phyloP scores from a whole-genome alignment of 2,329 filamentous ascomycete genomes.

The Penicillium sp. region DNA sequence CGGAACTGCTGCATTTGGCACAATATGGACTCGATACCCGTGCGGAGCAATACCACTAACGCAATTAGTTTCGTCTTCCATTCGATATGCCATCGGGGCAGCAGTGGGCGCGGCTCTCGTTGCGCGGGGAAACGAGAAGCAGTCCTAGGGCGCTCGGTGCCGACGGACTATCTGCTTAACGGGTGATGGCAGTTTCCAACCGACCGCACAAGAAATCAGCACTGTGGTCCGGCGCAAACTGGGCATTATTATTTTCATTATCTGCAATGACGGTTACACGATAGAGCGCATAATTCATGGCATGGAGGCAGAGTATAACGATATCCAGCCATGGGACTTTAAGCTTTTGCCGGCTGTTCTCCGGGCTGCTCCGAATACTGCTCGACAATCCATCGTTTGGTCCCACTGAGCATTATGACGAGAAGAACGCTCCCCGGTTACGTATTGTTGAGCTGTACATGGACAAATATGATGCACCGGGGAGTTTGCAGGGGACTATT shows the following conservation, averaged over 20 bases:
- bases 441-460: constrained; percentile 79
- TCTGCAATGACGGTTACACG: constrained; percentile 82
- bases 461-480: constrained; percentile 71
- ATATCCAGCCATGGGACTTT: constrained; percentile 72
- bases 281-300: constrained; percentile 85
- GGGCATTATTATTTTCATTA: constrained; percentile 73
- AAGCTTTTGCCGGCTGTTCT: constrained; percentile 67
- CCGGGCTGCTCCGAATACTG: constrained; percentile 57
- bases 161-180: constrained; percentile 73
- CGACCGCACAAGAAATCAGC: constrained; percentile 76
- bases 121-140: constrained; percentile 57
- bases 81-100: constrained; percentile 61
- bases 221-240: constrained; percentile 74
- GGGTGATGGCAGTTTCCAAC: constrained; percentile 82
- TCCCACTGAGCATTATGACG: constrained; percentile 39
- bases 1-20: constrained; percentile 79
- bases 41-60: constrained; percentile 67
- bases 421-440: constrained; percentile 36
- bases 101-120: constrained; percentile 69
- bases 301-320: constrained; percentile 73
- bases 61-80: constrained; percentile 68
- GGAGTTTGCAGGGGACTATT: neutral
- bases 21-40: constrained; percentile 77
- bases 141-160: constrained; percentile 26
- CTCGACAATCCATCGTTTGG: constrained; percentile 60